These are phyloP conservation scores for Nitzschia palea DNA, from an alignment of 108 stramenopile species.

Conservation along the genomic window DNA sequence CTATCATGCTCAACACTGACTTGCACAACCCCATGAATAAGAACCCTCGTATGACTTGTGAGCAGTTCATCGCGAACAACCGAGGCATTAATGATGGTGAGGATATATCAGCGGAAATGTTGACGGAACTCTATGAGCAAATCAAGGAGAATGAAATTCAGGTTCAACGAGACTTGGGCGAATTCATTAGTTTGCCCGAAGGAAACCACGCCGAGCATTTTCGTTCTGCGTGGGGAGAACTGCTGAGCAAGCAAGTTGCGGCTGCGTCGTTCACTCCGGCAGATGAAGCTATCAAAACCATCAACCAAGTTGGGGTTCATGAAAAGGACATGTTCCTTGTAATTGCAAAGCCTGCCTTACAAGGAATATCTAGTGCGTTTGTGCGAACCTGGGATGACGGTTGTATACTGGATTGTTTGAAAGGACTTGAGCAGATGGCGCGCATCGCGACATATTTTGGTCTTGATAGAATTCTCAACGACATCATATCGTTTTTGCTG, in stretches of 20 bases:
- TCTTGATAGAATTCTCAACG: constrained; percentile 60
- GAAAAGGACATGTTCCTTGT: constrained; percentile 90
- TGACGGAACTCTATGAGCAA: constrained; percentile 81
- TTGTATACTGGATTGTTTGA: constrained; percentile 71
- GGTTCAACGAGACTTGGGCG: constrained; percentile 60
- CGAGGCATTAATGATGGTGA: constrained; percentile 90
- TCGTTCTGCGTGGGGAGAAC: constrained; percentile 55
- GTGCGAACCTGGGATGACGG: constrained; percentile 83
- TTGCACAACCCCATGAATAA: constrained; percentile 89
- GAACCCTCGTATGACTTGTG: constrained; percentile 88
- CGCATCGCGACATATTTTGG: constrained; percentile 64
- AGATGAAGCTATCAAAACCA: constrained; percentile 51
- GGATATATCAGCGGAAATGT: constrained; percentile 80
- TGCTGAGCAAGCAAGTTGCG: constrained; percentile 59
- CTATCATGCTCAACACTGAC: constrained; percentile 95
- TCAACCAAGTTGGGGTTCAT: constrained; percentile 74
- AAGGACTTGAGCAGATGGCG: constrained; percentile 71
- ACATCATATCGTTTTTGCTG: constrained; percentile 62
- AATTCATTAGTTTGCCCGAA: constrained; percentile 41
- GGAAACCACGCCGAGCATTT: constrained; percentile 43
- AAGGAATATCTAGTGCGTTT: constrained; percentile 75
- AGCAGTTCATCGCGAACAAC: constrained; percentile 92
- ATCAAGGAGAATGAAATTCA: constrained; percentile 79
- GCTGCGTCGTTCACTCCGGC: constrained; percentile 58
- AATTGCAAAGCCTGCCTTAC: constrained; percentile 67